These are phyloP conservation scores for Mycena latifolia DNA, from an alignment of 768 basidiomycete species.

Conservation along the genomic window DNA sequence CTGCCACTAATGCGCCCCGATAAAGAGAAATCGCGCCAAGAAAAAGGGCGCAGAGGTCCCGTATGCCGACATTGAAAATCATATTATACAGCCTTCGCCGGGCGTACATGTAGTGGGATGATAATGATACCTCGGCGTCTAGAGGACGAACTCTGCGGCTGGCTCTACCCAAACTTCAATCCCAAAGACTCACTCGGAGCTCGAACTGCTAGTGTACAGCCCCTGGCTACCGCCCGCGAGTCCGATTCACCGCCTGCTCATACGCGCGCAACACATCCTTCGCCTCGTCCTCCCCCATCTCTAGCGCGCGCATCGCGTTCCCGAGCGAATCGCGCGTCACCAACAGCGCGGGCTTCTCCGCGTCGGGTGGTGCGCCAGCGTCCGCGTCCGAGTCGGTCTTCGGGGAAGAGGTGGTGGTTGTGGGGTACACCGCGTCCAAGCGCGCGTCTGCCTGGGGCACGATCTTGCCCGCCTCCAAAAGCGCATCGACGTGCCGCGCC, in stretches of 20 bases:
- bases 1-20: no score
- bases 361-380: not conserved
- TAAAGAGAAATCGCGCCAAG: no score
- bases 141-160: no score
- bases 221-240: slow-evolving; percentile 21
- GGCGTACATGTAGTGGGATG: no score
- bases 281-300: slow-evolving; percentile 28
- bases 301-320: slow-evolving; percentile 32
- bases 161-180: no score
- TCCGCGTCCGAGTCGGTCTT: not conserved
- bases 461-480: slow-evolving; percentile 68
- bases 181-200: no score
- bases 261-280: slow-evolving; percentile 36
- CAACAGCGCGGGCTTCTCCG: slow-evolving; percentile 11
- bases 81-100: no score
- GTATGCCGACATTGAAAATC: no score
- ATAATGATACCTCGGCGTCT: no score
- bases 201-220: no score
- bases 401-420: no score
- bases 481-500: slow-evolving; percentile 63
- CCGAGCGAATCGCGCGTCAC: slow-evolving; percentile 33
- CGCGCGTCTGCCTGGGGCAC: slow-evolving; percentile 64
- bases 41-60: no score
- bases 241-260: slow-evolving; percentile 33
- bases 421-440: slow-evolving; percentile 68